Conservation (phyloP, 352 stramenopile genomes). For the Globisporangium okanoganense region DNA sequence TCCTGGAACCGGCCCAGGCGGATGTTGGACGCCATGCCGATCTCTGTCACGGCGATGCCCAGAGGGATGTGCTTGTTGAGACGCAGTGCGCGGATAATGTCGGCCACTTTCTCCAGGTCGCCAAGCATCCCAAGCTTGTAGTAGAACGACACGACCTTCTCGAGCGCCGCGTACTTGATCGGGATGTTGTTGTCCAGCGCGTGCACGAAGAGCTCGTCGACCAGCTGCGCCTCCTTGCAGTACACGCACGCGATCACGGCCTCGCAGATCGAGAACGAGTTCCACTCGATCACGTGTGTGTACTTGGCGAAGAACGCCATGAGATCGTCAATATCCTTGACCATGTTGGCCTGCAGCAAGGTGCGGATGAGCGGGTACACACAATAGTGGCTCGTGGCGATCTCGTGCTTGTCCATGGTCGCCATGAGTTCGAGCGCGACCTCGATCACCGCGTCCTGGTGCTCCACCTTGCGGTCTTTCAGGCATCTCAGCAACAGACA, state of each 20-base stretch:
- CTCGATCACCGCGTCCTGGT: constrained; percentile 16
- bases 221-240: constrained; percentile 40
- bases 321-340: constrained; percentile 32
- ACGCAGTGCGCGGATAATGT: constrained; percentile 59
- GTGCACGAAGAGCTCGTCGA: constrained; percentile 58
- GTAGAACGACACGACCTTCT: constrained; percentile 68
- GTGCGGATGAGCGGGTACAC: constrained; percentile 41
- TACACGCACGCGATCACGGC: constrained; percentile 51
- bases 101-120: constrained; percentile 54
- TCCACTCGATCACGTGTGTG: constrained; percentile 50
- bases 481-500: constrained; percentile 50
- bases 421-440: constrained; percentile 31
- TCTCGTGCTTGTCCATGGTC: constrained; percentile 56
- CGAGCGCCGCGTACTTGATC: constrained; percentile 75
- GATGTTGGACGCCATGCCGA: constrained; percentile 67
- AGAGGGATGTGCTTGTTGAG: constrained; percentile 75
- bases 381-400: constrained; percentile 41
- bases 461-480: constrained; percentile 31
- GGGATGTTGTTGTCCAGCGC: constrained; percentile 58
- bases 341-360: constrained; percentile 28
- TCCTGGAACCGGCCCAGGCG: constrained; percentile 55
- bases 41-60: constrained; percentile 66
- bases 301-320: constrained; percentile 47
- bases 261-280: constrained; percentile 63
- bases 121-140: constrained; percentile 58